Base-by-base conservation (phyloP, 306 rosid genomes). In the Arachis hypogaea region DNA sequence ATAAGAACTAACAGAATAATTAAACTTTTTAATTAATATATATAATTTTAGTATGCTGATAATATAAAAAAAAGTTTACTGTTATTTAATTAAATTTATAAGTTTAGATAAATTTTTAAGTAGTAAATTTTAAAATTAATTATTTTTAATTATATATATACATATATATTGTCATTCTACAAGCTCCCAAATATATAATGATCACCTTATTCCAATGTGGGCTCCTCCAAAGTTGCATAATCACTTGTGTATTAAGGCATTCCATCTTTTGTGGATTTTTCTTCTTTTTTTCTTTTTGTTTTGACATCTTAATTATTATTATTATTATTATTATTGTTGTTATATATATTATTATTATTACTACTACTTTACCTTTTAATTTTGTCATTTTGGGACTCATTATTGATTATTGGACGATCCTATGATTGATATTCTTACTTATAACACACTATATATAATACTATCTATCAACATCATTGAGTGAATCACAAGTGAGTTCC, bases 191-290 rank as follows among this genome's bases (percentile, higher is more conserved):
- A 66, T 16, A 66, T 16, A 58, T 75, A 75, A 73, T 67, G 3
- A 49, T 60, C 40, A 52, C 44, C 18, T 7, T 64, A 76, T 74
- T 78, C 64, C 10, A 36, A 52, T 38, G 79, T 72, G 79, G 85
- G 79, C 55, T 68, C 76, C 77, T 63, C 73, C 62, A 66, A 52
- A 81, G 67, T 80, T 38, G 80, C 74, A 81, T 33, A 33, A 33
- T 75, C 80, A 57, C 84, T 77, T 82, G 82, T 82, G 59, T 77
- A 58, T 40, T 47, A 82, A 73, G 85, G 59, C 76, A 77, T 77
- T 75, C 72, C 44, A 42, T 43, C 7, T 49, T 52, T 7, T 77
- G 30, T 9, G 59, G 81, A 59, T 59, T 43, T 71, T 66, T 45
- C 5, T 61, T 52, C 68, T 36, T 56, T 56, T 76, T 68, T 55